Evolutionary conservation across 306 rosid species (phyloP).

Genomic region (Chamaecrista fasciculata): DNA sequence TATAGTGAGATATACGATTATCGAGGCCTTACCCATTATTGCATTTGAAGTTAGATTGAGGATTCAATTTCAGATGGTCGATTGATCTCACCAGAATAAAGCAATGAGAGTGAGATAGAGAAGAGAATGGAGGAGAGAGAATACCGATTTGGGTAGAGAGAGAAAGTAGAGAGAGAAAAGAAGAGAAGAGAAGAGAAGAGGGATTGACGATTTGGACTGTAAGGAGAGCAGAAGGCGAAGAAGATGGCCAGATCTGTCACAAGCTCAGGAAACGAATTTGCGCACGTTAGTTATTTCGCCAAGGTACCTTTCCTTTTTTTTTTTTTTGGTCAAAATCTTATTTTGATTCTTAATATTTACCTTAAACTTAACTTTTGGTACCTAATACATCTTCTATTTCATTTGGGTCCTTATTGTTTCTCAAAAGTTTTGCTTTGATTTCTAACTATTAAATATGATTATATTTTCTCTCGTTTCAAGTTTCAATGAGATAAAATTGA

Average conservation of each 20-base stretch:
- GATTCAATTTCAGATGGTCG: too few relatives aligned
- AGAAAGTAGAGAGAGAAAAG: background rate
- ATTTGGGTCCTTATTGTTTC: too few relatives aligned
- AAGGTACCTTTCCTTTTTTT: too few relatives aligned
- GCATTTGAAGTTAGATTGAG: too few relatives aligned
- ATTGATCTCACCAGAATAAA: background rate
- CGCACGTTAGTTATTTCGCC: background rate
- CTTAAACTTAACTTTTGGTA: too few relatives aligned
- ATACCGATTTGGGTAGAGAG: background rate
- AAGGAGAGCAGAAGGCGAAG: background rate
- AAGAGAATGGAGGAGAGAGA: background rate
- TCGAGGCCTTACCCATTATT: constrained; percentile 71
- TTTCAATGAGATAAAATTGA: too few relatives aligned
- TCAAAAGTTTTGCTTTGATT: too few relatives aligned
- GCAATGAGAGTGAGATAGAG: background rate
- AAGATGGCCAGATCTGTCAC: background rate
- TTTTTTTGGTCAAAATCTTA: too few relatives aligned
- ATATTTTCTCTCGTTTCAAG: too few relatives aligned
- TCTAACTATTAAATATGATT: too few relatives aligned
- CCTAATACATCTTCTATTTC: too few relatives aligned
- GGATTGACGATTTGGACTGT: constrained; percentile 6
- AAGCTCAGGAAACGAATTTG: background rate
- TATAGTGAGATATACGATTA: constrained; percentile 52
- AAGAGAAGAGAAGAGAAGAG: background rate
- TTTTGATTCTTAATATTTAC: too few relatives aligned